A percentile compares a stretch with the other conserved stretches of the same genome.
These are phyloP conservation scores for Guyanaporus albipodus DNA, from an alignment of 768 basidiomycete genomes.

Conservation along the genomic window DNA sequence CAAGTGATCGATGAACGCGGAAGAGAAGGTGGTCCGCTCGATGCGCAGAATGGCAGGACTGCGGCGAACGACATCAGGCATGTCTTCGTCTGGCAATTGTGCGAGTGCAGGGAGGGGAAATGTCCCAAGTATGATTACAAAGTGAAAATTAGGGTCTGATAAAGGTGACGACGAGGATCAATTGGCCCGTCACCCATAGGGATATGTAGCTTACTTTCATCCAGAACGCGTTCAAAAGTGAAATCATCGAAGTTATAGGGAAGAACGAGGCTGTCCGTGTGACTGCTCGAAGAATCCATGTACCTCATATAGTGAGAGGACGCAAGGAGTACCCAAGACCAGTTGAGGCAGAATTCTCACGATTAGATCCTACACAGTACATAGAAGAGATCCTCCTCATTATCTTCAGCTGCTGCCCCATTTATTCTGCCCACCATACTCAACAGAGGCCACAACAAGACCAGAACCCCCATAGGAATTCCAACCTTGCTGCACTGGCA, in stretches of 20 bases:
- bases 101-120: conserved; percentile 34
- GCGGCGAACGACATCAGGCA: conserved; percentile 14
- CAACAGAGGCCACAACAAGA: too few species aligned
- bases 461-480: too few species aligned
- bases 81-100: too few species aligned
- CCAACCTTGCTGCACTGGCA: neutral
- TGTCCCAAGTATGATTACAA: conserved; percentile 64
- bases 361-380: neutral
- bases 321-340: too few species aligned
- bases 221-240: conserved; percentile 44
- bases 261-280: too few species aligned
- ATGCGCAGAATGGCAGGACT: conserved; percentile 66
- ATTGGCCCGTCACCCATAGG: neutral
- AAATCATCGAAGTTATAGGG: conserved; percentile 43
- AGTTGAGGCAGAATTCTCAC: too few species aligned
- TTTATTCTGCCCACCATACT: too few species aligned
- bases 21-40: conserved; percentile 69
- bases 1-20: conserved; percentile 34
- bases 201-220: conserved; percentile 41
- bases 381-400: neutral
- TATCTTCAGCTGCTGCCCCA: neutral
- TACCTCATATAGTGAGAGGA: too few species aligned
- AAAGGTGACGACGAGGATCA: neutral
- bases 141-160: conserved; percentile 57
- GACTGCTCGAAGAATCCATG: too few species aligned